Evolutionary conservation across 345 rosid species (phyloP).

Genomic region (Cardamine occulta): DNA sequence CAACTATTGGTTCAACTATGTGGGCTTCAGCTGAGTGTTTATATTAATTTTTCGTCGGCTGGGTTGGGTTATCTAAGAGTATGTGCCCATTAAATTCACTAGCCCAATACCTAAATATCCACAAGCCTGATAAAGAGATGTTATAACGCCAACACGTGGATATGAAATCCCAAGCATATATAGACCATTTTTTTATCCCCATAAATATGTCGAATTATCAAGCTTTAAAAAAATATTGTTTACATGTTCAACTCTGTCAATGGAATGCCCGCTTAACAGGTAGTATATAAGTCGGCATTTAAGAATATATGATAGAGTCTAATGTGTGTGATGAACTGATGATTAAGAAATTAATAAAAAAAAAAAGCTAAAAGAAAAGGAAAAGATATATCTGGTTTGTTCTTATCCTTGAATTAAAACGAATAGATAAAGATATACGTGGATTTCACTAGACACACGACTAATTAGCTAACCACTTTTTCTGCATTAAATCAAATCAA

Average conservation of each 20-base stretch:
- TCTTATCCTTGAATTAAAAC: conserved; percentile 8
- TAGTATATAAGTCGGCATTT: no score
- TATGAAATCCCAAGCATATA: not conserved
- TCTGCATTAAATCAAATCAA: not conserved
- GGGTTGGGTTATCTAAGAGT: no score
- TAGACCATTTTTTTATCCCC: not conserved
- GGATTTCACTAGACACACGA: conserved; percentile 19
- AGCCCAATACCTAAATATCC: not conserved
- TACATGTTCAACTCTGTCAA: not conserved
- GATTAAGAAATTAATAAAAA: not conserved
- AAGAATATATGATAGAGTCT: not conserved
- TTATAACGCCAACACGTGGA: not conserved
- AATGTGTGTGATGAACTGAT: not conserved
- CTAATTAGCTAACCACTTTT: not conserved
- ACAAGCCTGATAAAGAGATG: not conserved
- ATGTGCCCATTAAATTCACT: not conserved
- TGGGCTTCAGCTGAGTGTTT: not conserved
- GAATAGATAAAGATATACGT: conserved; percentile 17
- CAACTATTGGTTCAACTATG: not conserved
- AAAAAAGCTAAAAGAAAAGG: not conserved
- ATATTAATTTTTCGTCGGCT: no score
- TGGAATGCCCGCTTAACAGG: no score
- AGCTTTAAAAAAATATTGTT: not conserved
- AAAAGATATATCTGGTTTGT: not conserved
- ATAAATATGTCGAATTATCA: not conserved